Evolutionary conservation across 768 basidiomycete genomes (phyloP), one percentile per base, ranked within the genome.

Genomic region (Tulasnella sp.): DNA sequence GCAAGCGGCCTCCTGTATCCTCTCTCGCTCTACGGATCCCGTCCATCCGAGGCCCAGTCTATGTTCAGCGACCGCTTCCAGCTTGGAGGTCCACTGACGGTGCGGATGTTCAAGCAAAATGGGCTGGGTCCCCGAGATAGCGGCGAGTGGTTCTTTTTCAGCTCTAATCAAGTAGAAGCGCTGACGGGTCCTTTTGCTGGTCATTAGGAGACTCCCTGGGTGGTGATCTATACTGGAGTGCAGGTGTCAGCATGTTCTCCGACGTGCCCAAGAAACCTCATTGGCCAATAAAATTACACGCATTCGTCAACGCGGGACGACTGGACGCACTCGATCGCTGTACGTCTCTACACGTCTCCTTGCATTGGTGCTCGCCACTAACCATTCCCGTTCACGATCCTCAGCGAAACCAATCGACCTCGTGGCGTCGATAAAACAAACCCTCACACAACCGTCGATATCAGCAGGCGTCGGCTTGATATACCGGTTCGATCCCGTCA

Each of bases 21-120:
- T 63, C 79, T 96, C 7, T 81, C 52, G 5, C 62, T 63, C 26
- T 59, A 36, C 16, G 32, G 42, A 35, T 72, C 62, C 34, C 52
- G 42, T 19, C 69, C 69, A 64, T 39, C 29, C n/a, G 64, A 39
- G 64, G 63, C 40, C 59, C 74, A 68, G 66, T 81, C 72, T 73
- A 84, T 88, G 29, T 90, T 92, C 76, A 84, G 88, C 1, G 97
- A 99, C 80, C 87, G 94, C 5, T 94, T 94, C 79, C 95, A 96
- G 75, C 84, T 98, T 0, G 97, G 97, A 32, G 97, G 97, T 0
- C 95, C 97, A 0, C 86, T 89, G 7, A 92, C 88, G 69, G 84
- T 98, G 0, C 83, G 97, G 5, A 86, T 87, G 67, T 95, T 96
- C 80, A 84, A 84, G 59, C 82, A 84, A 6, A 92, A 91, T 77